Percentiles rank a stretch among this genome's conserved stretches.
Conservation (phyloP, 164 flowering plant genomes). For the Litsea cubeba region DNA sequence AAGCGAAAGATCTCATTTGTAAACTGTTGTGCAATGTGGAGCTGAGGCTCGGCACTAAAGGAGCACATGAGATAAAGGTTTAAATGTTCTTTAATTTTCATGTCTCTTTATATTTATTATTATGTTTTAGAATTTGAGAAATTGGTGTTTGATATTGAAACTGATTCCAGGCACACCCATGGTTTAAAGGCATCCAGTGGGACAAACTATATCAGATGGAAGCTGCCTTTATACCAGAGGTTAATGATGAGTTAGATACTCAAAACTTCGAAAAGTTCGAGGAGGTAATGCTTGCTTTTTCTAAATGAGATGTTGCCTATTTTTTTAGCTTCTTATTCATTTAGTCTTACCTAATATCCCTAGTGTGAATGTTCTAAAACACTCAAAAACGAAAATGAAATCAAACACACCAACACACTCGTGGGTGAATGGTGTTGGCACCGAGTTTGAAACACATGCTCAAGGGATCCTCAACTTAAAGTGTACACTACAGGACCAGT, state of each 20-base stretch:
- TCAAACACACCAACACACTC: too few species aligned
- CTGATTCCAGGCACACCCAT: conserved; percentile 31
- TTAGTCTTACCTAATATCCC: too few species aligned
- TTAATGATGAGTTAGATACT: conserved; percentile 40
- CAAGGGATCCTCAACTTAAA: too few species aligned
- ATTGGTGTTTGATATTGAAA: conserved; percentile 6
- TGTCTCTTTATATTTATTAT: neutral
- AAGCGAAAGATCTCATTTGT: conserved; percentile 61
- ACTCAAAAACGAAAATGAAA: too few species aligned
- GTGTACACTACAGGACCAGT: too few species aligned
- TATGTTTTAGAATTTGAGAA: neutral
- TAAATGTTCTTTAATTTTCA: neutral
- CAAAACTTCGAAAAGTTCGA: conserved; percentile 41
- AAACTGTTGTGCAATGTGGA: conserved; percentile 58
- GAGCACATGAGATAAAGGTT: conserved; percentile 56
- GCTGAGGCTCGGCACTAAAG: conserved; percentile 64
- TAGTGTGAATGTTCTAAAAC: too few species aligned
- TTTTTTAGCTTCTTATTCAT: too few species aligned
- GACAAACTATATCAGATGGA: conserved; percentile 38
- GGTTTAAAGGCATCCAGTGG: conserved; percentile 36
- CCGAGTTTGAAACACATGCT: too few species aligned
- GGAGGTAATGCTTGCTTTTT: conserved; percentile 21
- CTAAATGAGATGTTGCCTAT: too few species aligned
- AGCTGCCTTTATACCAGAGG: conserved; percentile 45
- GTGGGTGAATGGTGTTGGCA: too few species aligned